phyloP scores from a whole-genome alignment of 495 filamentous ascomycete genomes.

The Penicillium cosmopolitanum region DNA sequence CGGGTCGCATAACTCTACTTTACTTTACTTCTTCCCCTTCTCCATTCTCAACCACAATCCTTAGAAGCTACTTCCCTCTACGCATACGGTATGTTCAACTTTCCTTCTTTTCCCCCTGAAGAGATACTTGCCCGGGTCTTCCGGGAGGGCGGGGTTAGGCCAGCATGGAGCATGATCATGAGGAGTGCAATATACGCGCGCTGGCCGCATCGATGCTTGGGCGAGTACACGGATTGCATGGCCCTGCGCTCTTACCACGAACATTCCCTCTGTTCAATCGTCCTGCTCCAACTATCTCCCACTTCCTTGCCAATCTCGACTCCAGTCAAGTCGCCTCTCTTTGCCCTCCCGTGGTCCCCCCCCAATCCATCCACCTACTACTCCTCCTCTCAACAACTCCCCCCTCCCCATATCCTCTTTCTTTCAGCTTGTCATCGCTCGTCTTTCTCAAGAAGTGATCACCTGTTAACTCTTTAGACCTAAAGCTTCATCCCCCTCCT shows the following conservation, averaged over 20 bases:
- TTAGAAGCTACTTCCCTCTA: neutral
- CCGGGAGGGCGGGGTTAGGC: conserved; percentile 10
- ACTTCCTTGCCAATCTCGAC: neutral
- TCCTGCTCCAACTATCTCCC: conserved; percentile 5
- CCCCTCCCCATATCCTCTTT: conserved; percentile 23
- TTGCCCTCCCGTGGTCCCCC: conserved; percentile 2
- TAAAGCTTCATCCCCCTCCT: neutral
- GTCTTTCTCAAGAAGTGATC: neutral
- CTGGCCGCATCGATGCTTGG: conserved; percentile 1
- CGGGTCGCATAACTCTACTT: conserved; percentile 20
- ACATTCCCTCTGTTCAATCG: conserved; percentile 3
- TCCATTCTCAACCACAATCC: neutral
- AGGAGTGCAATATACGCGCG: conserved; percentile 9
- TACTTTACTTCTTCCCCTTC: conserved; percentile 8
- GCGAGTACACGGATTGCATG: neutral
- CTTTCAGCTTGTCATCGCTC: conserved; percentile 22
- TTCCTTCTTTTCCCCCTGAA: neutral
- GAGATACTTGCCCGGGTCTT: conserved; percentile 12
- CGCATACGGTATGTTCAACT: conserved; percentile 1
- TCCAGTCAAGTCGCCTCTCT: neutral
- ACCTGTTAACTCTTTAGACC: neutral
- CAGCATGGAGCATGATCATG: conserved; percentile 1
- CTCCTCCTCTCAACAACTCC: neutral
- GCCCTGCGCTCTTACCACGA: neutral
- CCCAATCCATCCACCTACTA: conserved; percentile 5